A percentile compares a stretch with the other conserved stretches of the same genome.
Conservation (phyloP, 2,329 filamentous ascomycete species). For the Chaetoscypha palmicola region DNA sequence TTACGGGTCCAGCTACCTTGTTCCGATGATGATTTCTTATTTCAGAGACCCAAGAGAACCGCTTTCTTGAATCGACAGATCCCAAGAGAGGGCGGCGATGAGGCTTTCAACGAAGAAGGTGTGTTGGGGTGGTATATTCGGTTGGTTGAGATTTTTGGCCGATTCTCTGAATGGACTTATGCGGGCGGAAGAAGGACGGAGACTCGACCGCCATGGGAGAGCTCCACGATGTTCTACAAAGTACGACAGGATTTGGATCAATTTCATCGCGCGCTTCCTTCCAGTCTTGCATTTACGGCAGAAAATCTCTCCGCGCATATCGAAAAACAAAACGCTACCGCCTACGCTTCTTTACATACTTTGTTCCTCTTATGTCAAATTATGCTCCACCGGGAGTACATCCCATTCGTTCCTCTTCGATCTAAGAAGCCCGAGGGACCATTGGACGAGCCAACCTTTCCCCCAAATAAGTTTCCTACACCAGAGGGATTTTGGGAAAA, state of each 20-base stretch:
- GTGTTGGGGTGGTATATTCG: slow-evolving; percentile 44
- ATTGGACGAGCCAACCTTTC: slow-evolving; percentile 50
- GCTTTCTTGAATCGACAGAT: slow-evolving; percentile 39
- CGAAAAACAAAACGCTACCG: slow-evolving; percentile 53
- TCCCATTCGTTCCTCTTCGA: slow-evolving; percentile 57
- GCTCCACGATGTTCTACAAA: slow-evolving; percentile 45
- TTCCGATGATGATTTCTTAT: slow-evolving; percentile 57
- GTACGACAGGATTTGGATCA: slow-evolving; percentile 44
- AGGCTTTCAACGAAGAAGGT: slow-evolving; percentile 21
- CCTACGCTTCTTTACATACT: slow-evolving; percentile 61
- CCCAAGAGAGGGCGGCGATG: slow-evolving; percentile 37
- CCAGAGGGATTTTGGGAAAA: slow-evolving; percentile 54
- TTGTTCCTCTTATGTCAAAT: slow-evolving; percentile 59
- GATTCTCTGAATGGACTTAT: slow-evolving; percentile 51
- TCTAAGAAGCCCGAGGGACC: slow-evolving; percentile 45
- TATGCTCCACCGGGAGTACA: slow-evolving; percentile 61
- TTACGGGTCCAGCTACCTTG: slow-evolving; percentile 61
- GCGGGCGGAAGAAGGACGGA: slow-evolving; percentile 45
- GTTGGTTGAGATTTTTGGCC: slow-evolving; percentile 53
- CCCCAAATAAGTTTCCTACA: slow-evolving; percentile 38
- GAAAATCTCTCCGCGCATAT: slow-evolving; percentile 61
- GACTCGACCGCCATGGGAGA: slow-evolving; percentile 51
- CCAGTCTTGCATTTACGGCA: slow-evolving; percentile 46
- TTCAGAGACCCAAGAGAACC: slow-evolving; percentile 50
- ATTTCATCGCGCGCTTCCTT: slow-evolving; percentile 49